These are phyloP conservation scores for Pseudomicrostroma phylloplanum DNA, from an alignment of 1,284 basidiomycete genomes.

Conservation along the genomic window DNA sequence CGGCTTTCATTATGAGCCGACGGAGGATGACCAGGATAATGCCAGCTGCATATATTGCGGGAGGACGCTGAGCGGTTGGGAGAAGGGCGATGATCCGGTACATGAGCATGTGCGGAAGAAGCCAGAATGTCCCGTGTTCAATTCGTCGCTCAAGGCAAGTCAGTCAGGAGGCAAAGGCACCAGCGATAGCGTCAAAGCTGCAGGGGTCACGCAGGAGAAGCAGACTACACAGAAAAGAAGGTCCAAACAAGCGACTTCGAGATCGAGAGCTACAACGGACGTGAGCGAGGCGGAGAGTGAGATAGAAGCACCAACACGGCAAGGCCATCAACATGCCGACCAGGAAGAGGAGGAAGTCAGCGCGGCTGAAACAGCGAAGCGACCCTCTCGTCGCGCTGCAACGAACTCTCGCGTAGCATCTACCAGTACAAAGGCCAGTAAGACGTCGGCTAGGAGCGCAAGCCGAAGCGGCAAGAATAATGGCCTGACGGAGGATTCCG, in stretches of 20 bases:
- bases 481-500: constrained; percentile 9
- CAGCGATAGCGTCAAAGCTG: not conserved
- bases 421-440: not conserved
- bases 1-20: constrained; percentile 46
- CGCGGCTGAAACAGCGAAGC: too few relatives aligned
- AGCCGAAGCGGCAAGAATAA: constrained; percentile 7
- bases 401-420: too few relatives aligned
- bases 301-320: not conserved
- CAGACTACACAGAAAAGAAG: too few relatives aligned
- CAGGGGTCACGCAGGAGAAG: not conserved
- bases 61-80: constrained; percentile 46
- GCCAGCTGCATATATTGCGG: constrained; percentile 48
- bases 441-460: constrained; percentile 7
- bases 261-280: not conserved
- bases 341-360: too few relatives aligned
- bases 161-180: constrained; percentile 3
- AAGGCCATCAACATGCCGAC: constrained; percentile 3
- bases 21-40: constrained; percentile 37
- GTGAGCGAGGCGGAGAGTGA: constrained; percentile 9
- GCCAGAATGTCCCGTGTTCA: constrained; percentile 48
- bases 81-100: constrained; percentile 47
- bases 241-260: not conserved
- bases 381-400: too few relatives aligned
- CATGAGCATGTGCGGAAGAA: constrained; percentile 44
- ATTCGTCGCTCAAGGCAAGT: constrained; percentile 18